A percentile compares a stretch with the other conserved stretches of the same genome.
These are phyloP conservation scores for Ilyonectria sp. DNA, from an alignment of 2,329 filamentous ascomycete species.

Conservation along the genomic window DNA sequence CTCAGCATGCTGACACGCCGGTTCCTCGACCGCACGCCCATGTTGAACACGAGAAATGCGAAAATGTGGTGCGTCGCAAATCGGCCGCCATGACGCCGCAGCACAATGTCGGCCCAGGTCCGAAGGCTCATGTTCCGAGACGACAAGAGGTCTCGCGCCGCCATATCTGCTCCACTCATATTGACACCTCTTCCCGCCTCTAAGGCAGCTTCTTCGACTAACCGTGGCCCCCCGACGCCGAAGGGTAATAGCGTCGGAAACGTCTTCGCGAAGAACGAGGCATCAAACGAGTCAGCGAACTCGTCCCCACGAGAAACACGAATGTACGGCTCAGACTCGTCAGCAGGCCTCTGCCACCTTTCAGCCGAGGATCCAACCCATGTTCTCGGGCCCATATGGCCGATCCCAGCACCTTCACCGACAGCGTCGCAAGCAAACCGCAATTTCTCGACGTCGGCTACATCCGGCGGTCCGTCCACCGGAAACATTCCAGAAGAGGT, in stretches of 20 bases:
- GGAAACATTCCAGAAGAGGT: constrained; percentile 9
- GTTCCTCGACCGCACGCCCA: constrained; percentile 16
- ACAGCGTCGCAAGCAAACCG: background rate
- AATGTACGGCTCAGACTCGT: constrained; percentile 16
- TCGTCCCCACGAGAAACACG: constrained; percentile 23
- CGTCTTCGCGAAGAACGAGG: constrained; percentile 33
- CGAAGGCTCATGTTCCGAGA: constrained; percentile 19
- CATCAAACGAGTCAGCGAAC: constrained; percentile 30
- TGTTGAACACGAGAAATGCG: constrained; percentile 18
- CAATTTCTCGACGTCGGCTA: background rate
- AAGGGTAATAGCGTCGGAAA: constrained; percentile 33
- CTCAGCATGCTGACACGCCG: constrained; percentile 15
- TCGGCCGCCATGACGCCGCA: background rate
- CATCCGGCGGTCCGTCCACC: constrained; percentile 1
- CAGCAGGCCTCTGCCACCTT: background rate
- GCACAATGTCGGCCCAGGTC: background rate
- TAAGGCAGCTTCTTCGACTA: background rate
- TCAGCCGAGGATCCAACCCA: constrained; percentile 15
- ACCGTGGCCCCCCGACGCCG: constrained; percentile 25
- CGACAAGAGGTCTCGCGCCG: background rate
- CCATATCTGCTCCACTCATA: background rate
- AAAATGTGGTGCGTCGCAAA: constrained; percentile 11
- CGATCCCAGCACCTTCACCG: background rate
- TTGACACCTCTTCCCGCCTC: background rate
- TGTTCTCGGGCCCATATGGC: background rate